These are phyloP conservation scores for Aurifilum marmelostoma DNA, from an alignment of 2,329 filamentous ascomycete genomes.

Conservation along the genomic window DNA sequence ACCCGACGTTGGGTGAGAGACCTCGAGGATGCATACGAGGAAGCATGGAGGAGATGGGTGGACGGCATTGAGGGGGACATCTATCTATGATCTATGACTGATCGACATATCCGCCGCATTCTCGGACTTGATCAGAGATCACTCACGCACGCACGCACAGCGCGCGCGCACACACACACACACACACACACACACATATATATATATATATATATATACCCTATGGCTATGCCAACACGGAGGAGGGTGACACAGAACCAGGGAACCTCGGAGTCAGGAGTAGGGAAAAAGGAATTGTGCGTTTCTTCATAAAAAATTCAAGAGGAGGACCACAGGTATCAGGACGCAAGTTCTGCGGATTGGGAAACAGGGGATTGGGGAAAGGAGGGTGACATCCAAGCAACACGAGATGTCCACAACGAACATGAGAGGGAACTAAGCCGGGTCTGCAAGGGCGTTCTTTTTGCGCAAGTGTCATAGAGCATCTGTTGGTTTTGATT, in stretches of 20 bases:
- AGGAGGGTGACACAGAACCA: neutral
- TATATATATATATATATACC: neutral
- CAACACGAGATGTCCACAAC: constrained; percentile 3
- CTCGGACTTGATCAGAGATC: neutral
- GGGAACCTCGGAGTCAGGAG: neutral
- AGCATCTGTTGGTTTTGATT: neutral
- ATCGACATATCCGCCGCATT: neutral
- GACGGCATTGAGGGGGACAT: constrained; percentile 89
- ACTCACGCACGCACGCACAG: neutral
- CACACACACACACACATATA: neutral
- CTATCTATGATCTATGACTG: constrained; percentile 58
- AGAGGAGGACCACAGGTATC: constrained; percentile 13
- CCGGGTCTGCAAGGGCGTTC: neutral
- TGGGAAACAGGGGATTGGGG: neutral
- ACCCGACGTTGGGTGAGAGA: constrained; percentile 90
- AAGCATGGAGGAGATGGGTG: constrained; percentile 89
- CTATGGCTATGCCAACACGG: neutral
- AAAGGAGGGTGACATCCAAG: neutral
- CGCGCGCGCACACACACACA: neutral
- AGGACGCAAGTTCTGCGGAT: constrained; percentile 24
- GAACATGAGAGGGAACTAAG: neutral
- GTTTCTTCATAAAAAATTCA: neutral
- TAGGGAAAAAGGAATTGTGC: constrained; percentile 1
- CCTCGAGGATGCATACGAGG: constrained; percentile 84
- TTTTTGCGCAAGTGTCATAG: neutral